Conservation (phyloP, 2,329 filamentous ascomycete species). For the Penicillium sp. region DNA sequence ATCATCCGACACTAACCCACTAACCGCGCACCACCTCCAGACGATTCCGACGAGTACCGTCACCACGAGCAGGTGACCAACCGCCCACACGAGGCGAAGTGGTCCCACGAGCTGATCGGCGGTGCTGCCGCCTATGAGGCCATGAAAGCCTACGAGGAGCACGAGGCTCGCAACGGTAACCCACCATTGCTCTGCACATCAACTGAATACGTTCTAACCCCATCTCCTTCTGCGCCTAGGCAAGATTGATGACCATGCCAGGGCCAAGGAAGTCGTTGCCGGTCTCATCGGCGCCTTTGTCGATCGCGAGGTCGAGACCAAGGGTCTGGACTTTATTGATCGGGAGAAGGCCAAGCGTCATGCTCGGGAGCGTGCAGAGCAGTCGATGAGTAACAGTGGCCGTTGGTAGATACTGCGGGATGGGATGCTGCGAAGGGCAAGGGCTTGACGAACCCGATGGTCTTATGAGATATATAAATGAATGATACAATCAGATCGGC, state of each 20-base stretch:
- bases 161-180: constrained; percentile 67
- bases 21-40: constrained; percentile 2
- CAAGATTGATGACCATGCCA: constrained; percentile 67
- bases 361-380: constrained; percentile 39
- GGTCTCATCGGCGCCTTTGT: constrained; percentile 76
- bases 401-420: constrained; percentile 11
- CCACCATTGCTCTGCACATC: background rate
- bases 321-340: constrained; percentile 63
- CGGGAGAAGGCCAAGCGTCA: constrained; percentile 61
- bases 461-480: too few relatives aligned
- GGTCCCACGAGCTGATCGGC: constrained; percentile 73
- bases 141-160: constrained; percentile 77
- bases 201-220: background rate
- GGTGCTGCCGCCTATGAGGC: constrained; percentile 77
- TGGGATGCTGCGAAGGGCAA: too few relatives aligned
- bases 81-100: constrained; percentile 57
- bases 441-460: too few relatives aligned
- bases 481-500: too few relatives aligned
- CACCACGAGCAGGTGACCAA: constrained; percentile 38
- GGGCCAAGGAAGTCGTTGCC: constrained; percentile 76
- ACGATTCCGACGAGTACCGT: constrained; percentile 53
- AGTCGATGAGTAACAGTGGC: constrained; percentile 8
- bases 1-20: constrained; percentile 36
- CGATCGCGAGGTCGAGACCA: constrained; percentile 72
- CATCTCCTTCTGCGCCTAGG: constrained; percentile 46